Evolutionary conservation across 768 basidiomycete genomes (phyloP), one percentile per base, ranked within the genome.

Genomic region (Atractiella rhizophila): DNA sequence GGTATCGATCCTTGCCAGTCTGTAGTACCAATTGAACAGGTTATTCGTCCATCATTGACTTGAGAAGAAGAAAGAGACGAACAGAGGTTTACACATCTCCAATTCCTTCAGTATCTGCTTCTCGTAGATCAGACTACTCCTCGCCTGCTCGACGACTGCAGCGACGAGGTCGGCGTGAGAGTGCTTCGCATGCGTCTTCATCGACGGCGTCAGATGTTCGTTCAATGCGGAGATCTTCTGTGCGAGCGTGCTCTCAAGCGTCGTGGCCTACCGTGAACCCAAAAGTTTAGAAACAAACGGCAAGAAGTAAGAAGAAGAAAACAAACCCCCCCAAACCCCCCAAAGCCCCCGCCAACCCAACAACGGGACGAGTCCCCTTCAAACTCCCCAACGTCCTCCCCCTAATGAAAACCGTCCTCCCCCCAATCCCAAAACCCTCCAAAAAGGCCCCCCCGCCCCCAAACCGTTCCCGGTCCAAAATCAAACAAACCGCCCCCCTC

Each of bases 201-300:
- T 67, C 2, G 86, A 76, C 36, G 69, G 70, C 51, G 91, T 85
- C 15, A 98, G 65, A 51, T 94, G 86, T 51, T 80, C 73, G 1
- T 88, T 94, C 41, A 98, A 94, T 33, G 82, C 82, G 37, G 81
- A 68, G 3, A 86, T 76, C n/a, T 82, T 74, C 37, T 69, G 70
- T 4, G 76, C 73, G 20, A 96, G 69, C 7, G 72, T 66, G 55
- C 76, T 70, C 54, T 98, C 88, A 45, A 83, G 79, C 52, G 78
- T 77, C 51, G 75, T 74, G 7, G 91, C 88, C 82, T 96, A n/a
- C n/a, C n/a, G n/a, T n/a, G n/a, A n/a, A n/a, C n/a, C n/a, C 50
- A 8, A 39, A 27, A 13, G 19, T 3, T 19, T 15, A 1, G 0
- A 31, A 9, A 1, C 4, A 13, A 20, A 26, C 6, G 2, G 20